These are phyloP conservation scores for Aphanocladium album DNA, from an alignment of 2,329 filamentous ascomycete genomes.

Conservation along the genomic window DNA sequence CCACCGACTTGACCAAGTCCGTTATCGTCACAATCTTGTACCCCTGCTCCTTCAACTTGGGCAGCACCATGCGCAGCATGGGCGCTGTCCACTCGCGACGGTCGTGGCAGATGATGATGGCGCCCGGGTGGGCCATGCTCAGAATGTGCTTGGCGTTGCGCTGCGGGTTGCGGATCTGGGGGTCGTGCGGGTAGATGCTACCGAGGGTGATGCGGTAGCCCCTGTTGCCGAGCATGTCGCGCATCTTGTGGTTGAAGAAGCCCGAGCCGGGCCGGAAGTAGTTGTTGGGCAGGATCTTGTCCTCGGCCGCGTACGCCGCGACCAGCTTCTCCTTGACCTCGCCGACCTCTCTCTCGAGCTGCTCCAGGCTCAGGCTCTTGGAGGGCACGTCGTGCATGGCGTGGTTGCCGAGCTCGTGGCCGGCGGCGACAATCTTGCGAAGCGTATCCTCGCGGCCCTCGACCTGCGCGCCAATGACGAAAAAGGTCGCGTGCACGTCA, in stretches of 20 bases:
- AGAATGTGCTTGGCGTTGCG: constrained; percentile 75
- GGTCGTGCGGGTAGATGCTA: constrained; percentile 83
- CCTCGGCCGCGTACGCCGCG: constrained; percentile 48
- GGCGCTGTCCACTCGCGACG: constrained; percentile 74
- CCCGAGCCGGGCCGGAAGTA: constrained; percentile 84
- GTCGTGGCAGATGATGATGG: constrained; percentile 83
- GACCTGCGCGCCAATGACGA: constrained; percentile 79
- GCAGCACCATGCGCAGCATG: constrained; percentile 70
- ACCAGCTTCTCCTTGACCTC: constrained; percentile 58
- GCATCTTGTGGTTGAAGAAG: constrained; percentile 71
- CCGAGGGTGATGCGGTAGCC: constrained; percentile 74
- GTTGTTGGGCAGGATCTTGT: constrained; percentile 43
- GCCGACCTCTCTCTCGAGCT: constrained; percentile 59
- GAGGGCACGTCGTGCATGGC: constrained; percentile 84
- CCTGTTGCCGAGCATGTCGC: constrained; percentile 51
- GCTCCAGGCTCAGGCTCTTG: constrained; percentile 50
- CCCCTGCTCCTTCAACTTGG: constrained; percentile 62
- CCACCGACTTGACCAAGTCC: constrained; percentile 48
- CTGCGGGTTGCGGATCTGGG: constrained; percentile 66
- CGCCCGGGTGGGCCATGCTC: constrained; percentile 71
- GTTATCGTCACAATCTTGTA: constrained; percentile 69
- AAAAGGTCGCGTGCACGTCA: constrained; percentile 75
- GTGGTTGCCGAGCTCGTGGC: constrained; percentile 78
- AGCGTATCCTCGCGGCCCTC: constrained; percentile 46
- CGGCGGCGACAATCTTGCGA: constrained; percentile 51